phyloP scores from a whole-genome alignment of 169 alveolate genomes.

The Plasmodium knowlesi region DNA sequence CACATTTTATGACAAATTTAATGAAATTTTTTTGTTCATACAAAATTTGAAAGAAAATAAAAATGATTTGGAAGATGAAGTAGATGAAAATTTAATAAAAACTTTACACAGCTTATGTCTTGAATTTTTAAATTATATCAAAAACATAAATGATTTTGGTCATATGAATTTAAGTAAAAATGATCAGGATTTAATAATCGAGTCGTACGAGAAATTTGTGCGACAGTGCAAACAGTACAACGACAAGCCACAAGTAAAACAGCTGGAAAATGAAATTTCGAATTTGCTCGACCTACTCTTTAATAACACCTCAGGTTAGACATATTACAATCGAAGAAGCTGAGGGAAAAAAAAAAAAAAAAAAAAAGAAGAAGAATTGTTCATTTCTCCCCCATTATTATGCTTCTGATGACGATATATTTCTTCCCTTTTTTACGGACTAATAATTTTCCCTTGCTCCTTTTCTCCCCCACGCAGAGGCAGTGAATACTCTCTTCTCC shows the following conservation, averaged over 20 bases:
- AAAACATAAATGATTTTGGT: conserved; percentile 54
- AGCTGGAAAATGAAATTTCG: conserved; percentile 64
- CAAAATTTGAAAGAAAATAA: conserved; percentile 60
- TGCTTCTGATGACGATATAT: not conserved
- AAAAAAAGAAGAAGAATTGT: not conserved
- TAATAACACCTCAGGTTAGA: conserved; percentile 62
- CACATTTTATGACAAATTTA: conserved; percentile 28
- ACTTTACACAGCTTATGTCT: conserved; percentile 61
- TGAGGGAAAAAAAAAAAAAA: not conserved
- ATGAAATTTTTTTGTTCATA: conserved; percentile 35
- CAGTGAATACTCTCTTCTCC: conserved; percentile 51
- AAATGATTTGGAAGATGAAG: conserved; percentile 67
- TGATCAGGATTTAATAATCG: conserved; percentile 53
- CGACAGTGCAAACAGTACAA: conserved; percentile 60
- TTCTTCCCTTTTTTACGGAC: not conserved
- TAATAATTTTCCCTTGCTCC: not conserved
- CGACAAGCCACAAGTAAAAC: conserved; percentile 65
- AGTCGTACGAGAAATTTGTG: conserved; percentile 65
- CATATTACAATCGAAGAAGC: not conserved
- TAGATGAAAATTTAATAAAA: conserved; percentile 64
- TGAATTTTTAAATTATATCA: conserved; percentile 40
- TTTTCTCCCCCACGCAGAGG: conserved; percentile 11
- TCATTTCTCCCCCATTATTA: not conserved
- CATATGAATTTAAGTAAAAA: conserved; percentile 35
- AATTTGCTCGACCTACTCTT: conserved; percentile 51